These are phyloP conservation scores for Penicillium nordicum DNA, from an alignment of 2,329 filamentous ascomycete species.

Conservation along the genomic window DNA sequence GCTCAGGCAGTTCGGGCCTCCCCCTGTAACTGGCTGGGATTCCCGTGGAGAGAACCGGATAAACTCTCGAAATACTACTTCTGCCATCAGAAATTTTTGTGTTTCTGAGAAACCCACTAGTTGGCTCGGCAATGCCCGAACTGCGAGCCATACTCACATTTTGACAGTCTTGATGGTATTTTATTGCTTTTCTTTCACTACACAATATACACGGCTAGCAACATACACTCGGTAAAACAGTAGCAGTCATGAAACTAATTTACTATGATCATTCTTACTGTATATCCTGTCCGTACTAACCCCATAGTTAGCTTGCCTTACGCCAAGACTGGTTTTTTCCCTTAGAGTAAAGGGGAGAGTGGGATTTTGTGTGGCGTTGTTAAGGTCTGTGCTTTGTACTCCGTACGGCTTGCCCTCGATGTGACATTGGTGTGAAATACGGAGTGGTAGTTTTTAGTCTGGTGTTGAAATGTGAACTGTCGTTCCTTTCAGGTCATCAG, in stretches of 20 bases:
- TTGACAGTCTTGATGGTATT: background rate
- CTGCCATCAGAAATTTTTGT: background rate
- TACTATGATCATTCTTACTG: too few species aligned
- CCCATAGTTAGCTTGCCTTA: background rate
- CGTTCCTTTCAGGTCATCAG: background rate
- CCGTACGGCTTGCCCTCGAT: conserved; percentile 1
- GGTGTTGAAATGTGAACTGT: too few species aligned
- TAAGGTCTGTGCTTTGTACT: conserved; percentile 5
- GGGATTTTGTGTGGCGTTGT: conserved; percentile 3
- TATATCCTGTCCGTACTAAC: background rate
- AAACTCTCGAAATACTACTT: background rate
- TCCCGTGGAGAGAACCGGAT: background rate
- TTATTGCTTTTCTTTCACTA: background rate
- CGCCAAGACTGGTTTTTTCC: background rate
- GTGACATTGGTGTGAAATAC: conserved; percentile 3
- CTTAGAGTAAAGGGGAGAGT: background rate
- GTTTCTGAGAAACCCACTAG: background rate
- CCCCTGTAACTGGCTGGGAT: background rate
- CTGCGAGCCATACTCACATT: background rate
- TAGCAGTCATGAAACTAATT: background rate
- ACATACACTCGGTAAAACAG: background rate
- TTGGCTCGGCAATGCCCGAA: conserved; percentile 1
- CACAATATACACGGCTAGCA: too few species aligned
- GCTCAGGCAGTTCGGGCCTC: background rate
- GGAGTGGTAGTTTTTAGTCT: background rate